Base-by-base conservation (phyloP, 2,329 filamentous ascomycete species). In the Dactylellina cionopaga region DNA sequence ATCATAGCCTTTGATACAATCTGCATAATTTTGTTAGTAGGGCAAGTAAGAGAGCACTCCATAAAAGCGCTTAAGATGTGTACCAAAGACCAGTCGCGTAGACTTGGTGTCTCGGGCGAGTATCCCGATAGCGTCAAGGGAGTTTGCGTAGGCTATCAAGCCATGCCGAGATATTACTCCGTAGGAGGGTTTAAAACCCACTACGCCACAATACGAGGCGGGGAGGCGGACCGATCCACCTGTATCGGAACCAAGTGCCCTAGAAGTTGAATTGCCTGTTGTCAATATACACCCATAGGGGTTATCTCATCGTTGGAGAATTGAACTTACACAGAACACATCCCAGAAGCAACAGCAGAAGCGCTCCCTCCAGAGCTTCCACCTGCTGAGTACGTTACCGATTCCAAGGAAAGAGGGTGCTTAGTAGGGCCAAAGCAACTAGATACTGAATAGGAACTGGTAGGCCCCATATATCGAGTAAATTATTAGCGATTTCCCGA, bases 321-420 rank as follows among this genome's bases (percentile, higher is more conserved):
- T 19, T 24, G 15, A 29, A 82, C 84, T 74, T 81, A 86, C 81
- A 84, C 84, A 83, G 85, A 84, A 75, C 85, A 87, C 77, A 88
- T 84, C 3, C 85, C 85, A 0, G 85, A 83, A 17, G 86, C 87
- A 35, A 98, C 91, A 11, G 92, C 92, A 7, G 96, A 87, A 2
- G 95, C 95, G 79, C 93, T 97, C 15, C 95, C 95, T 41, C 95
- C 95, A 2, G 94, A 98, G 79, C 93, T 97, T 27, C 93, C 93
- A 35, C 93, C 93, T 0, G 90, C 89, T 0, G 92, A 95, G 22
- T 66, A 81, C 59, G 17, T 78, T 64, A 46, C 78, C 79, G 43
- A 77, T 69, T 59, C 77, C 51, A 78, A 74, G 24, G 78, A 81
- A 56, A 82, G 80, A 5, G 81, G 82, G 73, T 85, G 88, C 56